These are phyloP conservation scores for Ophiobolus disseminans DNA, from an alignment of 2,329 filamentous ascomycete species.

Conservation along the genomic window DNA sequence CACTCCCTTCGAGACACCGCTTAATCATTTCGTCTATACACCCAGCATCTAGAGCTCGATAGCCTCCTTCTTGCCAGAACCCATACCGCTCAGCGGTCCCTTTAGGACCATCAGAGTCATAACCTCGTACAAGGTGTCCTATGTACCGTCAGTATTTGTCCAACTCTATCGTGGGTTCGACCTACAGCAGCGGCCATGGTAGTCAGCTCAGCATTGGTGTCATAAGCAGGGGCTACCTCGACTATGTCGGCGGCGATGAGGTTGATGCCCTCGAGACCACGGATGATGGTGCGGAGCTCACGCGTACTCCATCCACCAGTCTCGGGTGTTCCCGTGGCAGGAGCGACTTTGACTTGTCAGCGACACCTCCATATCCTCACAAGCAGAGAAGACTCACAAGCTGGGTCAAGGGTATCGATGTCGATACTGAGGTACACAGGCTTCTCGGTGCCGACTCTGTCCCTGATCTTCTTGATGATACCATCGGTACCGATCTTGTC, in stretches of 20 bases:
- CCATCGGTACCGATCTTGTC: conserved; percentile 73
- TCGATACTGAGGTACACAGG: conserved; percentile 85
- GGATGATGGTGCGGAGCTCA: conserved; percentile 74
- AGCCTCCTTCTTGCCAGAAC: conserved; percentile 33
- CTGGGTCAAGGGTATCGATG: conserved; percentile 87
- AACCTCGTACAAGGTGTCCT: conserved; percentile 74
- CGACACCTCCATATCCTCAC: background rate
- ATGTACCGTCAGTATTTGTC: conserved; percentile 7
- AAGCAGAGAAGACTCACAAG: conserved; percentile 59
- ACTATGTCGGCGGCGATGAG: conserved; percentile 75
- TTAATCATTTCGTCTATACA: too few relatives aligned
- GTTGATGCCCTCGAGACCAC: conserved; percentile 73
- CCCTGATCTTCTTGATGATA: conserved; percentile 78
- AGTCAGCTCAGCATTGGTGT: conserved; percentile 74
- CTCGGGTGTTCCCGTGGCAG: conserved; percentile 77
- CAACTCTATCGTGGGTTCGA: conserved; percentile 2
- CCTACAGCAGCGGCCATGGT: conserved; percentile 73
- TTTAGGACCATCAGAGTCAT: conserved; percentile 85
- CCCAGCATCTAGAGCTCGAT: conserved; percentile 37
- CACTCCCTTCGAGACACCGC: too few relatives aligned
- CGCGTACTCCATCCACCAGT: conserved; percentile 78
- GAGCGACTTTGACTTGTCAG: conserved; percentile 61
- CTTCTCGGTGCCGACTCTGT: conserved; percentile 74
- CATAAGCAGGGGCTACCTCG: conserved; percentile 75
- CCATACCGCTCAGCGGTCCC: conserved; percentile 67